Base-by-base conservation (phyloP, 1,139 yeast species). In the Suhomyces atakaporum region DNA sequence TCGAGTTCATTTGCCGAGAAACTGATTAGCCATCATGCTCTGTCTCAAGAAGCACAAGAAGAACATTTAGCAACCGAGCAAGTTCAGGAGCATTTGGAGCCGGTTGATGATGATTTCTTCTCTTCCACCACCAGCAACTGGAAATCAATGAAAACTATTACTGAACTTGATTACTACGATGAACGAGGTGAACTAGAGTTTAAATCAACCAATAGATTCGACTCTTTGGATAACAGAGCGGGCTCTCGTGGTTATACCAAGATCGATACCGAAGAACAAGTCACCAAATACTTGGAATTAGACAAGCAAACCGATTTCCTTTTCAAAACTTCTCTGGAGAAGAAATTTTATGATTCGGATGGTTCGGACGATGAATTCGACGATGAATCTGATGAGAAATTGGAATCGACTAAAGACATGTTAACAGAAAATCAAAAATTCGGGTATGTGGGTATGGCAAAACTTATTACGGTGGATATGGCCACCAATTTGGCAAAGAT, bases 401-500 rank as follows among this genome's bases (percentile, higher is more conserved):
- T 92, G 43, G 79, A 80, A 41, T 76, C 92, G 1, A 92, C 97
- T 5, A 88, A 84, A 55, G 76, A 79, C 20, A 78, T 94, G 79
- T 71, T 94, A 20, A 73, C 81, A 3, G 97, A 88, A 16, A 71
- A 84, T 14, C 97, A 94, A 56, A 82, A 87, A 50, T 85, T 90
- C 47, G 97, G 97, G 3, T 94, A 94, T 54, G 84, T 86, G 5
- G 98, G 97, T 0, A 71, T 92, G 9, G 80, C 85, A 14, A 84
- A 86, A 49, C 73, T 94, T 25, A 73, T 85, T 5, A 74, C 82
- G 37, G 85, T 84, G 25, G 87, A 84, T 18, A 79, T 89, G 85
- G 96, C 96, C 7, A 78, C 88, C 1, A 81, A 80, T 8, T 59
- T 89, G 42, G 92, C 95, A 0, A 66, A 67, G 27, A 56, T 84